Conservation (phyloP, 306 rosid species). For the Pterocarpus santalinus region DNA sequence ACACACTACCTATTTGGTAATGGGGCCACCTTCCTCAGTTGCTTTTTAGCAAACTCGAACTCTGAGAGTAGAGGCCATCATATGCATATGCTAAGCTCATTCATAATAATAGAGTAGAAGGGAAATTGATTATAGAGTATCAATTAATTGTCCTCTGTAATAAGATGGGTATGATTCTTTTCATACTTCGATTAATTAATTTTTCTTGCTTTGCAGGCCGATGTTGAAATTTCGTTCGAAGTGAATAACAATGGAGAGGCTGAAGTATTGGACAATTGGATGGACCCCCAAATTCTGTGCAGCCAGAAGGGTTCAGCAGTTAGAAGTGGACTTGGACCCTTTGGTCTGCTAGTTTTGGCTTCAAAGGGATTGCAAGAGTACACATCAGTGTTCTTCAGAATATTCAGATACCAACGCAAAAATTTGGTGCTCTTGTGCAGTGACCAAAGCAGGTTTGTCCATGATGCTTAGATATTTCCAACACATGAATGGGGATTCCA, state of each 20-base stretch:
- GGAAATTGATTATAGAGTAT: background rate
- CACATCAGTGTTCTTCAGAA: slow-evolving; percentile 78
- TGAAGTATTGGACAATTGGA: slow-evolving; percentile 59
- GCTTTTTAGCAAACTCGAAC: background rate
- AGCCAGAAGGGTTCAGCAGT: slow-evolving; percentile 61
- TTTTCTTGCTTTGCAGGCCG: slow-evolving; percentile 68
- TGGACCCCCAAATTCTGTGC: slow-evolving; percentile 70
- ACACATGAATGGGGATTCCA: too few relatives aligned
- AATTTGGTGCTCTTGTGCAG: slow-evolving; percentile 74
- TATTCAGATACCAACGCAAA: slow-evolving; percentile 59
- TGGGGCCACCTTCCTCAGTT: background rate
- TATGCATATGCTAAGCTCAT: background rate
- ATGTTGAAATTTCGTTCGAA: slow-evolving; percentile 71
- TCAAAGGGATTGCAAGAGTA: slow-evolving; percentile 74
- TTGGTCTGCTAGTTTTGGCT: slow-evolving; percentile 73
- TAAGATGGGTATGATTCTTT: background rate
- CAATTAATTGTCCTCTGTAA: background rate
- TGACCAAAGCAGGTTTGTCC: slow-evolving; percentile 80
- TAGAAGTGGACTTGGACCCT: slow-evolving; percentile 71
- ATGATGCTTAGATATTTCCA: background rate
- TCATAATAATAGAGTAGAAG: background rate
- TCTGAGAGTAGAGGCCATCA: too few relatives aligned
- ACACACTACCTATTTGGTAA: too few relatives aligned
- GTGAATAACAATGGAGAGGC: slow-evolving; percentile 54
- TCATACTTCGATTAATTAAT: background rate